Evolutionary conservation across 2,329 filamentous ascomycete genomes (phyloP), one percentile per base, ranked within the genome.

Genomic region (Colletotrichum viniferum): DNA sequence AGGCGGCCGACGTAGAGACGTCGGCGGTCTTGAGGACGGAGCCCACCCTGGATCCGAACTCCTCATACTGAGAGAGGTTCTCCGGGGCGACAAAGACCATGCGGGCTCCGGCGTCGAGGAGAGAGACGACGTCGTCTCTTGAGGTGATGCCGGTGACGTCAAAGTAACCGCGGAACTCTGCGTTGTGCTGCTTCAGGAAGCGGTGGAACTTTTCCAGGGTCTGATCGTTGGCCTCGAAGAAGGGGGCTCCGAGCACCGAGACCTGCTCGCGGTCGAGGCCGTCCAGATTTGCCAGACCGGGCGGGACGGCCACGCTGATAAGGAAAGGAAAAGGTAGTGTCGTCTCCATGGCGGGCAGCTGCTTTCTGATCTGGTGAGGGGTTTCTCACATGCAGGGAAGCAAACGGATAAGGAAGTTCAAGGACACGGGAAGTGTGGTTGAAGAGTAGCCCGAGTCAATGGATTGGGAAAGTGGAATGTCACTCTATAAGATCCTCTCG

Each of bases 31-130:
- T 84, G 14, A 90, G 86, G 26, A 86, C 85, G 3, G 90, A 89
- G 24, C 90, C 86, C 30, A 93, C 88, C 73, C 92, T 87, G 58
- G 88, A 85, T 58, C 89, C 90, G 77, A 91, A 92, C 77, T 89
- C 87, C 63, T 87, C 84, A 74, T 90, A 90, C 67, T 88, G 85
- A 10, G 88, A 87, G 69, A 97, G 87, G 82, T 95, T 94, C 72
- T 92, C 89, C 63, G 92, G 90, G 21, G 90, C 90, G 66, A 98
- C 94, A 83, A 98, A 97, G 77, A 97, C 93, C 82, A 94, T 97
- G 68, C 92, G 91, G 8, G 96, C 95, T 75, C 97, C 97, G 77
- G 92, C 91, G 83, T 99, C 95, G 71, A 99, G 91, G 43, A 98
- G 89, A 62, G 94, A 90, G 69, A 96, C 86, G 43, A 98, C 88